Evolutionary conservation across 2,329 filamentous ascomycete species (phyloP).

Genomic region (Fusarium sp.): DNA sequence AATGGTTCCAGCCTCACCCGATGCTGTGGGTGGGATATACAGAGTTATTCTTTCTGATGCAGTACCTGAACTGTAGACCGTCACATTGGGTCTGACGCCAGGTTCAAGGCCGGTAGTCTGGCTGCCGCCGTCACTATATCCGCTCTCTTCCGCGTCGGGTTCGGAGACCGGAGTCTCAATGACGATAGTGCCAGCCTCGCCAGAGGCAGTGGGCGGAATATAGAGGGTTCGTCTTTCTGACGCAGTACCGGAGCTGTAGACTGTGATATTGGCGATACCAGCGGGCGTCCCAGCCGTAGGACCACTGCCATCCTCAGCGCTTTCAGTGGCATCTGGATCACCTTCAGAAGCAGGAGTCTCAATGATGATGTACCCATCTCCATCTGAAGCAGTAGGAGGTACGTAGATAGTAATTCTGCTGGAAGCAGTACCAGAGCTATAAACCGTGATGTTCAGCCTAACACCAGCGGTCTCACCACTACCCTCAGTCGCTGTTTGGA

Average conservation of each 20-base stretch:
- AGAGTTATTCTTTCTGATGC: neutral
- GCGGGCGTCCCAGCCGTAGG: fast-evolving
- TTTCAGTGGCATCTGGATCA: neutral
- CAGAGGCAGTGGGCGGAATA: neutral
- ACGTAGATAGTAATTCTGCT: neutral
- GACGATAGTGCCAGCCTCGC: neutral
- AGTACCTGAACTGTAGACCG: neutral
- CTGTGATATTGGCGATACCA: neutral
- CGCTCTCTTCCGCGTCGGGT: neutral
- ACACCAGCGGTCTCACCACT: neutral
- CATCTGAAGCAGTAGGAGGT: neutral
- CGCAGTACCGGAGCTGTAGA: neutral
- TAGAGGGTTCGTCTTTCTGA: neutral
- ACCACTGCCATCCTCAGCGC: neutral
- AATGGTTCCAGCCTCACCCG: neutral
- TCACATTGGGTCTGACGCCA: neutral
- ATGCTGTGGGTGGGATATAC: neutral
- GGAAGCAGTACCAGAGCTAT: neutral
- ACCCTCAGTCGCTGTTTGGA: neutral
- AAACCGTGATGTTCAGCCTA: neutral
- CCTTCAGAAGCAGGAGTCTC: neutral
- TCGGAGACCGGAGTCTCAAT: neutral
- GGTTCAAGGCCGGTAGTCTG: neutral
- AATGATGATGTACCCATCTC: neutral
- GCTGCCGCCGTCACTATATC: neutral